These are phyloP conservation scores for Eucalyptus sp. DNA, from an alignment of 345 rosid genomes.

Conservation along the genomic window DNA sequence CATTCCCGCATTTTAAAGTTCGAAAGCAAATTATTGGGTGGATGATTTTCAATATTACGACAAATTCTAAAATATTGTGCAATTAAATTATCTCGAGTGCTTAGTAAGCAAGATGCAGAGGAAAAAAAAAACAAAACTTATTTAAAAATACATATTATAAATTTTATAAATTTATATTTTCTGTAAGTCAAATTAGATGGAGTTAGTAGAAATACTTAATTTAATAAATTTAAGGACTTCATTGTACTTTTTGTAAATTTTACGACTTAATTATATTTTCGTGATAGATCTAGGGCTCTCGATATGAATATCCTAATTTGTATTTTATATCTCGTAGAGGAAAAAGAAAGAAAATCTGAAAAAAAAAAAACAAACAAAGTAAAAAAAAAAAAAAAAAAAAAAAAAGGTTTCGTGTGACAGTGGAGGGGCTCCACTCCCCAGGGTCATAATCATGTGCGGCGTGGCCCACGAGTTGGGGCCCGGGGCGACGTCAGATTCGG, in stretches of 20 bases:
- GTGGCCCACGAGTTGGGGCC: not conserved
- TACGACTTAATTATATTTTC: too few relatives aligned
- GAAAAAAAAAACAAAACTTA: too few relatives aligned
- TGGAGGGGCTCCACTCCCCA: not conserved
- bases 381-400: not conserved
- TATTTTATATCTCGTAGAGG: not conserved
- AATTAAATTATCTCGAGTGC: not conserved
- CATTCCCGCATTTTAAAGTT: not conserved
- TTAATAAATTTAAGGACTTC: too few relatives aligned
- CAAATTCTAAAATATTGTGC: not conserved
- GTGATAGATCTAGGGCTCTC: rapidly evolving
- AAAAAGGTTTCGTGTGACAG: not conserved
- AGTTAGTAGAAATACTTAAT: too few relatives aligned
- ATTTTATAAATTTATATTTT: too few relatives aligned
- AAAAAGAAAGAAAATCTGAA: not conserved
- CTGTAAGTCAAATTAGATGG: too few relatives aligned
- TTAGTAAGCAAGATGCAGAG: not conserved
- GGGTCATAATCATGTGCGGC: not conserved
- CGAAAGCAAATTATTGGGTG: not conserved
- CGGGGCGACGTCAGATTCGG: slow-evolving; percentile 1
- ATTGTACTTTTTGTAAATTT: too few relatives aligned
- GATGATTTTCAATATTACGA: not conserved
- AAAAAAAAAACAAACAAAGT: too few relatives aligned
- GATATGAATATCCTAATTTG: not conserved
- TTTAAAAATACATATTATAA: too few relatives aligned